Evolutionary conservation across 768 basidiomycete genomes (phyloP), one percentile per base, ranked within the genome.

Genomic region (Boletus reticulatus): DNA sequence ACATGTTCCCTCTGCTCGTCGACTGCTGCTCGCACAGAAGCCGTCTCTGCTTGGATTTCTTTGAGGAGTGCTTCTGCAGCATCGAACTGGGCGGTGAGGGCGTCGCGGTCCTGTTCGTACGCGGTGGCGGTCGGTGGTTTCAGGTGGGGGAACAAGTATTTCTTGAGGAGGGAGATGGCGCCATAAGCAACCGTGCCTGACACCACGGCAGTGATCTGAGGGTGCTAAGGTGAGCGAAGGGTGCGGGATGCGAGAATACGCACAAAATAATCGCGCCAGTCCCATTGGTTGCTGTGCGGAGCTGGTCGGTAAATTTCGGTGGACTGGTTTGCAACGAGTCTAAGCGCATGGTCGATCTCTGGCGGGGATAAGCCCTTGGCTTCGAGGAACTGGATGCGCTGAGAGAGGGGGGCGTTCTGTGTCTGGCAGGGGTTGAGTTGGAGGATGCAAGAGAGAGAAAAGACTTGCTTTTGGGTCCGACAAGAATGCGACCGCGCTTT

Each of bases 241-340:
- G 4, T 0, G 29, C 16, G 34, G 48, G 16, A 44, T 7, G 39
- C 4, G 39, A 12, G n/a, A 5, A 17, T 13, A 76, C 91, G 66
- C 67, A 95, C 94, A 70, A 98, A 99, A 72, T 96, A 93, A 73
- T 99, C 97, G 55, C 95, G 80, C 97, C 97, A 99, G 71, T 98
- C 96, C 83, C 91, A 85, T 10, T 81, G 84, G 22, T 73, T 65
- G 24, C 72, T 73, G 64, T 74, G 77, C 16, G 74, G 68, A 58
- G 77, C 72, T 19, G 78, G 73, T 3, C 71, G 75, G 71, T 85
- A 88, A 2, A 70, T 64, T 60, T 20, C 66, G 38, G 14, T 49
- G 55, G 43, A 45, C 10, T 69, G 65, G 38, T 50, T 69, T 17
- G 84, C 70, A 0, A 85, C 81, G 67, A 86, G 87, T 55, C 80